phyloP scores from a whole-genome alignment of 805 yeast genomes.

The Zygoascus biomembranicola region DNA sequence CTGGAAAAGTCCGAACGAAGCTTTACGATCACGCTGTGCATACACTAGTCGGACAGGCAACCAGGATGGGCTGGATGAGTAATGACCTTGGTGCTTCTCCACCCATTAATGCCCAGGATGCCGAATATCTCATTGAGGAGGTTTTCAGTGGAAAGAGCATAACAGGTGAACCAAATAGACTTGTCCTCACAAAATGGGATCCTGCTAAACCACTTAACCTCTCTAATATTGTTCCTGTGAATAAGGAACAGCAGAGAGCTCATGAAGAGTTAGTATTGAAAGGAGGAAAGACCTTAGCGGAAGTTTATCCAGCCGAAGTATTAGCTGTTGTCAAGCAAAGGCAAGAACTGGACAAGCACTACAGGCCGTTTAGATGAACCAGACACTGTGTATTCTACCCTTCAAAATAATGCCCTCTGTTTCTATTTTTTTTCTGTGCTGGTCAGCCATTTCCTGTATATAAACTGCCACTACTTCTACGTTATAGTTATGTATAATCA shows the following conservation, averaged over 20 bases:
- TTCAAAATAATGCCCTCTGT: neutral
- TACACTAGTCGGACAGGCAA: conserved; percentile 78
- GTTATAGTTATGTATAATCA: no score
- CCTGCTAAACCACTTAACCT: conserved; percentile 52
- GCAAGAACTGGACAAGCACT: conserved; percentile 67
- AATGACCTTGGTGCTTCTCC: neutral
- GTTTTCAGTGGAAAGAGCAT: conserved; percentile 87
- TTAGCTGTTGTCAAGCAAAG: conserved; percentile 52
- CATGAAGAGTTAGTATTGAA: conserved; percentile 73
- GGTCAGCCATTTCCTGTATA: no score
- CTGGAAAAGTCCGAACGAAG: conserved; percentile 72
- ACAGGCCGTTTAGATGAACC: conserved; percentile 43
- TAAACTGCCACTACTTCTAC: no score
- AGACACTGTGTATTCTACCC: neutral
- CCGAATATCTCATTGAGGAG: conserved; percentile 81
- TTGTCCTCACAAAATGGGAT: conserved; percentile 81
- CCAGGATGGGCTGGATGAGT: conserved; percentile 52
- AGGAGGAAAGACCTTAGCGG: conserved; percentile 54
- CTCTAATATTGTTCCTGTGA: conserved; percentile 80
- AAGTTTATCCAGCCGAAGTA: conserved; percentile 57
- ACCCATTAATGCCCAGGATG: conserved; percentile 58
- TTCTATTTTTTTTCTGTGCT: neutral
- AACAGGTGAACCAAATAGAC: conserved; percentile 70
- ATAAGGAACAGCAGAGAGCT: conserved; percentile 71
- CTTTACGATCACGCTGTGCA: conserved; percentile 77